Evolutionary conservation across 148 eudicot species (phyloP).

Genomic region (Polygonum aviculare): DNA sequence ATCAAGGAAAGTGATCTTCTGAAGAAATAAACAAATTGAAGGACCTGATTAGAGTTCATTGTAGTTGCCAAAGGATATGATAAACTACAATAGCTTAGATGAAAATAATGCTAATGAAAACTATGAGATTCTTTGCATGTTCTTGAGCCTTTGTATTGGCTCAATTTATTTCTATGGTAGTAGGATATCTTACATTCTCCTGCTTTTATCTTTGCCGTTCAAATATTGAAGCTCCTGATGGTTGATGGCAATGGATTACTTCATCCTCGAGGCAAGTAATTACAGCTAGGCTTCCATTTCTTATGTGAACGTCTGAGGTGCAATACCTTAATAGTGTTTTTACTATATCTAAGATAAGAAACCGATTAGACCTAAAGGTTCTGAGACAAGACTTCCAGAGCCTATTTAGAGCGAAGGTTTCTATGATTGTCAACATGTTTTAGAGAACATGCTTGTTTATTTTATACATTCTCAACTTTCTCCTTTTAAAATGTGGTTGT

Average conservation of each 20-base stretch:
- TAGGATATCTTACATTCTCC: background rate
- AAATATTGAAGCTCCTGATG: conserved; percentile 55
- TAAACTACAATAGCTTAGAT: background rate
- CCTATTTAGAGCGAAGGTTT: no score
- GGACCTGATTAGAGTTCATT: background rate
- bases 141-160: background rate
- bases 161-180: background rate
- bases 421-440: no score
- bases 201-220: background rate
- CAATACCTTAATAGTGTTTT: background rate
- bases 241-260: conserved; percentile 97
- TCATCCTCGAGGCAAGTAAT: conserved; percentile 85
- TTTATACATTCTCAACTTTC: no score
- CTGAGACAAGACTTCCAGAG: no score
- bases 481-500: no score
- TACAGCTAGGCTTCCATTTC: background rate
- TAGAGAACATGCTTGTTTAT: no score
- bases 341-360: background rate
- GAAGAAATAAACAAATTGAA: background rate
- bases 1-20: background rate
- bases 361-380: background rate
- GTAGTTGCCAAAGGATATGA: background rate
- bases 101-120: background rate
- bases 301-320: background rate
- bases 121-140: background rate